Base-by-base conservation (phyloP, 148 eudicot genomes). In the Drosera capensis region DNA sequence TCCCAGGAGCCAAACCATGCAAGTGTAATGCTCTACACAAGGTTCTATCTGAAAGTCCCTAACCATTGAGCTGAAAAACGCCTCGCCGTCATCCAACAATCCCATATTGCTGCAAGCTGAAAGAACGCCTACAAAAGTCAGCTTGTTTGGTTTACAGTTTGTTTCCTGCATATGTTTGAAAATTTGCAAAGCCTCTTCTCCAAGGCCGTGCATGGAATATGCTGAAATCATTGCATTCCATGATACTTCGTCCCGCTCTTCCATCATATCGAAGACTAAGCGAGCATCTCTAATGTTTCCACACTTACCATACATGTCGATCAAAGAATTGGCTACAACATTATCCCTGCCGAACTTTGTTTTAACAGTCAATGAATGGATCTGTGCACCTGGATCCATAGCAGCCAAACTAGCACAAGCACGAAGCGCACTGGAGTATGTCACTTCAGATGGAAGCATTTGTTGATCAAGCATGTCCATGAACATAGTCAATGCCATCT, bases 291-390 rank as follows among this genome's bases (percentile, higher is more conserved):
- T 71, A 54, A 87, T 82, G 58, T 64, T 58, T 43, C 96, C 96
- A 66, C 96, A 82, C 61, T 87, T 87, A 36, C 80, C 79, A 56
- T 87, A 82, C 86, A 82, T 79, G 45, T 87, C 96, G 39, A 82
- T 65, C 26, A 87, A 67, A 40, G 86, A 70, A 62, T 87, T 87
- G 14, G 74, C 70, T 20, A 87, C 96, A 14, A 67, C 71, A 15
- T 48, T 60, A 60, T 72, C 75, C 49, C 58, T 64, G 42, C 62
- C 78, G 23, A 57, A 74, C 49, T 66, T 56, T 43, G 75, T 77
- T 74, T 87, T 87, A 20, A 82, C 50, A 50, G 77, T 58, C 35
- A 74, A 59, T 40, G 88, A 57, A 62, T 87, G 96, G 46, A 87
- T 71, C 54, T 87, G 82, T 49, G 53, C 69, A 18, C 94, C 96